Evolutionary conservation across 371 early-diverging fungal genomes (phyloP), one percentile per base, ranked within the genome.

Genomic region (Umbelopsis sp.): DNA sequence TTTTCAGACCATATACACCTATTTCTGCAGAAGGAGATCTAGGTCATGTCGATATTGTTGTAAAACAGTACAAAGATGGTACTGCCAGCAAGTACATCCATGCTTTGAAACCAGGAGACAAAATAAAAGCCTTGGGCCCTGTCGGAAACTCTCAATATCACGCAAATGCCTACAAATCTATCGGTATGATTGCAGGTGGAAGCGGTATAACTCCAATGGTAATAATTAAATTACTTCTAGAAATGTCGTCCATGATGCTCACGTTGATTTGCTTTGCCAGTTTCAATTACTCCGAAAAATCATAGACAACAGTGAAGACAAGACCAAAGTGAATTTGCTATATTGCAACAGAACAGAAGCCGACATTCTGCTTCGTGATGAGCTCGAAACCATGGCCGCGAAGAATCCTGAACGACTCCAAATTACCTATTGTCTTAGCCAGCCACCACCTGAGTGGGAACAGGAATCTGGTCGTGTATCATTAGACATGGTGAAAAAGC

Each of bases 101-200:
- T 35, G 75, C 75, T 32, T 79, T 95, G 70, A 50, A 75, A 50
- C 73, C 93, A 20, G 93, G 93, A 25, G 91, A 94, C 57, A 72
- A 73, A 45, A 80, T 94, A 62, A 75, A 80, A 50, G 88, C 91
- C 14, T 82, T 86, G 57, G 95, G 95, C 1, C 95, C 95, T 11
- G 91, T 92, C 74, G 93, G 93, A 14, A 77, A 82, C 41, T 93
- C 93, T 79, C 81, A 70, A 69, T 95, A 95, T 83, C 73, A 72
- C 24, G 85, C 91, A 44, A 93, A 93, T 75, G 82, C 89, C 80
- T 79, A 82, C 65, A 78, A 84, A 25, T 78, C 79, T 11, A 75
- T 96, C 12, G 92, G 93, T 37, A 94, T 97, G 94, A 87, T 96
- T 70, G 91, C 92, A 46, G 94, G 92, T 51, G 91, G 90, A 65